Evolutionary conservation across 345 rosid genomes (phyloP).

Genomic region (Syzygium jambos): DNA sequence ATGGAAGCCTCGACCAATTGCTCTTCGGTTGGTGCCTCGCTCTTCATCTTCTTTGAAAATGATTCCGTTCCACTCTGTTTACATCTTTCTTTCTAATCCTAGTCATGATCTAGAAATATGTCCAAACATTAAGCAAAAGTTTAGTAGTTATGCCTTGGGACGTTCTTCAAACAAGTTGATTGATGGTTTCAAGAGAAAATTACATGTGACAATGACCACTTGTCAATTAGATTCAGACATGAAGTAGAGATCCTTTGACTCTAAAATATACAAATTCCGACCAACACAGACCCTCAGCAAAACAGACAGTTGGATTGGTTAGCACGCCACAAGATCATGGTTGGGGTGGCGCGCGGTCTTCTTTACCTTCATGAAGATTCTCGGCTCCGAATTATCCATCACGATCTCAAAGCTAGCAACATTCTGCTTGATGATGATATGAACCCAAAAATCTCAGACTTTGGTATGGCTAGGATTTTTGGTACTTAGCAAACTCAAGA

Average conservation of each 20-base stretch:
- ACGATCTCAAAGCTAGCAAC: not conserved
- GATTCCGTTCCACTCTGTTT: not conserved
- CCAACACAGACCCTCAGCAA: not conserved
- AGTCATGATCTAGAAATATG: not conserved
- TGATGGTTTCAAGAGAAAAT: not conserved
- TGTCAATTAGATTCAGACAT: not conserved
- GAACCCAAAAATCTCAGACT: not conserved
- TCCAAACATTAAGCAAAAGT: not conserved
- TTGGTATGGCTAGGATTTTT: not conserved
- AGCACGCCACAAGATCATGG: not conserved
- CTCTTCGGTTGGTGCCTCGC: conserved; percentile 9
- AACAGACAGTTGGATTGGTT: not conserved
- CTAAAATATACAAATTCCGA: not conserved
- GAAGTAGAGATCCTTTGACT: not conserved
- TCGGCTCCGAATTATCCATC: not conserved
- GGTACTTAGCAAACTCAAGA: not conserved
- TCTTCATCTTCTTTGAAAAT: not conserved
- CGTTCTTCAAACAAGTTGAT: not conserved
- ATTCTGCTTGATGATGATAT: not conserved
- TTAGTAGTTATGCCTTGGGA: not conserved
- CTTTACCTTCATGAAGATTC: not conserved
- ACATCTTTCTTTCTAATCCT: not conserved
- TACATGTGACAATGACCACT: not conserved
- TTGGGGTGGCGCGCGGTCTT: not conserved
- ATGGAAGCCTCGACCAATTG: conserved; percentile 12